These are phyloP conservation scores for Neurospora discreta DNA, from an alignment of 495 filamentous ascomycete species.

Conservation along the genomic window DNA sequence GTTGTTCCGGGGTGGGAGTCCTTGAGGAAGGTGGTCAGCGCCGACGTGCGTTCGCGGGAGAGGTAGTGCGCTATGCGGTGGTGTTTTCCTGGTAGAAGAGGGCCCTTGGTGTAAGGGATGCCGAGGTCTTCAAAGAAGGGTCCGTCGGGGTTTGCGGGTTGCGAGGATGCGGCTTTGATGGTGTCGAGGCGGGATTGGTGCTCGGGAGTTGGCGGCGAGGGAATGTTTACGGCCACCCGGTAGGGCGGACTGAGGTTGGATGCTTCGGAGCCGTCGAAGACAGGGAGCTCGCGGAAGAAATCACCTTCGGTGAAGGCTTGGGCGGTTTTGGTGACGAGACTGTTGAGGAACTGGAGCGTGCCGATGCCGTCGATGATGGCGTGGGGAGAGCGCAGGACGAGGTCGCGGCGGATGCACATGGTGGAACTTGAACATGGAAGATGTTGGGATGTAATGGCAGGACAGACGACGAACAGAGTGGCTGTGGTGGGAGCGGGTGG, in stretches of 20 bases:
- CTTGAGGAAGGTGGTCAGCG: constrained; percentile 15
- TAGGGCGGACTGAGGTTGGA: constrained; percentile 10
- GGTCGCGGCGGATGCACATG: constrained; percentile 17
- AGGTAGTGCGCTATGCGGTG: constrained; percentile 11
- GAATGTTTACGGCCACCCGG: constrained; percentile 6
- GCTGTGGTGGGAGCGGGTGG: constrained; percentile 25
- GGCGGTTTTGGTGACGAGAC: constrained; percentile 11
- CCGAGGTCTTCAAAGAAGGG: neutral
- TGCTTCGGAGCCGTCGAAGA: constrained; percentile 10
- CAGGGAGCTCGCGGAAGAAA: neutral
- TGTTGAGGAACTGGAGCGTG: constrained; percentile 28
- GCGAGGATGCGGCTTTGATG: neutral
- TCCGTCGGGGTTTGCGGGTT: neutral
- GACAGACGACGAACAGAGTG: constrained; percentile 29
- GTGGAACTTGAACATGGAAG: too few species aligned
- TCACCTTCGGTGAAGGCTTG: constrained; percentile 7
- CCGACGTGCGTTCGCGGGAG: constrained; percentile 2
- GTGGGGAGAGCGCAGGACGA: constrained; percentile 36
- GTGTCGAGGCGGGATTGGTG: neutral
- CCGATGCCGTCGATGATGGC: constrained; percentile 41
- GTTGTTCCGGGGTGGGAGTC: constrained; percentile 6
- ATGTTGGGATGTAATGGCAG: neutral
- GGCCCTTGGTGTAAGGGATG: neutral
- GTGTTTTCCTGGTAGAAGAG: constrained; percentile 1
- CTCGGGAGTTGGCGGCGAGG: neutral